Base-by-base conservation (phyloP, 768 basidiomycete genomes). In the Tephrocybe sp. region DNA sequence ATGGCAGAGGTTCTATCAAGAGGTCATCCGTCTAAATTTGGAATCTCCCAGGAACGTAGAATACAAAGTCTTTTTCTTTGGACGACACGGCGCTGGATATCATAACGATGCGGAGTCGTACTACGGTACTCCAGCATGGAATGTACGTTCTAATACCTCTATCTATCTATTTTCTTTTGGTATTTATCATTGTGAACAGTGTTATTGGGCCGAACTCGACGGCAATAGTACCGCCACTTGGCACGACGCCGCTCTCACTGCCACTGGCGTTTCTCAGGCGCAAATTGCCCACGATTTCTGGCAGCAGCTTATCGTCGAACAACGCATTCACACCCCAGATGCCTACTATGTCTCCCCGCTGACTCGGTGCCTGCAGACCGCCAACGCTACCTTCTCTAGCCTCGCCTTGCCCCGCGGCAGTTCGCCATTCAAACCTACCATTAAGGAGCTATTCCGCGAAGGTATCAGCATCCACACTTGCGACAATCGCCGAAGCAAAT, bases 161-260 rank as follows among this genome's bases (percentile, higher is more conserved):
- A 13, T 16, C 0, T 35, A 9, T 3, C 3, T 35, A 10, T 4
- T 12, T 19, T 19, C 11, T 12, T 19, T 38, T 34, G 40, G 30
- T 35, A 43, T 9, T 9, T 5, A 35, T 20, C 2, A 19, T 31
- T 4, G 3, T 48, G 87, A 26, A 26, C 26, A 26, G 26, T 26
- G 87, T 10, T 62, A 84, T 56, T 89, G 80, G 81, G 75, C 84
- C 2, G 83, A 76, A 58, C 61, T 83, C 8, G 66, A 85, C 42
- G 83, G 83, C 0, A 85, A 92, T 54, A 84, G 71, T 11, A 77
- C 85, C 46, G 65, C 88, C 4, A 67, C 67, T 1, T 92, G 89
- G 89, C 89, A 89, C 22, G 87, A 89, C 60, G 79, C 87, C 7
- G 68, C 77, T 23, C 75, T 90, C 20, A 90, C 88, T 0, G 62